Percentiles rank a stretch among this genome's conserved stretches.
Conservation (phyloP, 768 basidiomycete species). For the Rhodocollybia butyracea region DNA sequence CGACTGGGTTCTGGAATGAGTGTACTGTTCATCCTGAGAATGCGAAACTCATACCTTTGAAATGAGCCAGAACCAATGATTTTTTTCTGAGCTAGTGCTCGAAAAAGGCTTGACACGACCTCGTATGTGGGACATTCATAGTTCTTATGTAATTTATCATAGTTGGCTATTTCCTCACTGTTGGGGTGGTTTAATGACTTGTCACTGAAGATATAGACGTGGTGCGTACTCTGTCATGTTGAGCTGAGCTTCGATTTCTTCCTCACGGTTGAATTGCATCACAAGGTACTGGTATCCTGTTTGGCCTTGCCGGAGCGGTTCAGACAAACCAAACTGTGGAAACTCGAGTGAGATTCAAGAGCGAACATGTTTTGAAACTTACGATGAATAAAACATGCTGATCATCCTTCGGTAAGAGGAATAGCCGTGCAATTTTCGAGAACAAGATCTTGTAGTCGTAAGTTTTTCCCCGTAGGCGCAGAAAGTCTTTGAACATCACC, state of each 20-base stretch:
- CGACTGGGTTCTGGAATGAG: slow-evolving; percentile 44
- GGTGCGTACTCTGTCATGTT: slow-evolving; percentile 77
- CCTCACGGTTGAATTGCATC: slow-evolving; percentile 96
- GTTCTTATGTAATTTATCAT: slow-evolving; percentile 85
- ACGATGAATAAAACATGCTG: slow-evolving; percentile 94
- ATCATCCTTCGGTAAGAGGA: slow-evolving; percentile 95
- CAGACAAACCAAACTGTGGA: slow-evolving; percentile 79
- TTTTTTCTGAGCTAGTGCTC: slow-evolving; percentile 86
- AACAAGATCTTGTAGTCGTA: slow-evolving; percentile 99
- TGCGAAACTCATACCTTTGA: slow-evolving; percentile 56
- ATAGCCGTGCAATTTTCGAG: slow-evolving; percentile 80
- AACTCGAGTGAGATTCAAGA: background rate
- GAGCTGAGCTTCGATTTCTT: slow-evolving; percentile 93
- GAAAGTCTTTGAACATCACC: slow-evolving; percentile 94
- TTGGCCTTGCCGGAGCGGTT: slow-evolving; percentile 96
- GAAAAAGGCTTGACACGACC: slow-evolving; percentile 92
- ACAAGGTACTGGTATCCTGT: slow-evolving; percentile 97
- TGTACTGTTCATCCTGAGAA: background rate
- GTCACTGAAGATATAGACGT: slow-evolving; percentile 26
- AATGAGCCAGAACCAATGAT: slow-evolving; percentile 86
- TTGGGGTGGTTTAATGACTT: background rate
- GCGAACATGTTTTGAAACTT: slow-evolving; percentile 25
- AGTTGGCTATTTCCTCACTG: slow-evolving; percentile 74
- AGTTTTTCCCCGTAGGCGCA: slow-evolving; percentile 95
- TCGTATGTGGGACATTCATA: slow-evolving; percentile 96